Conservation (phyloP, 2,329 filamentous ascomycete species). For the Laburnicola sp. region DNA sequence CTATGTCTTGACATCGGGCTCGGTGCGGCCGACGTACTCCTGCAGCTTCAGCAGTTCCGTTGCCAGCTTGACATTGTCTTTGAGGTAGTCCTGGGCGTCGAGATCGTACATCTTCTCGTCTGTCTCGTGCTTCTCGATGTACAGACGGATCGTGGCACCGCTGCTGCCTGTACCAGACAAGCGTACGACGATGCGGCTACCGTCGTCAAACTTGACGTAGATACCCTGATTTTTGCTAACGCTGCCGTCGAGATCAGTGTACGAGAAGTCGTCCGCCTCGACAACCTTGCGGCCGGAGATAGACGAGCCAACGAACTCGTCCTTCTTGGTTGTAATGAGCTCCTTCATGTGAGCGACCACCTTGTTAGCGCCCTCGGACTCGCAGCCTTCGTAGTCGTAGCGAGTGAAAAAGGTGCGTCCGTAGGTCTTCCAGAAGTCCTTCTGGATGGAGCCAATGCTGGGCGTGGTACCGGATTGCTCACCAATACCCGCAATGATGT, state of each 20-base stretch:
- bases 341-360: conserved; percentile 79
- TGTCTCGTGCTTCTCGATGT: conserved; percentile 92
- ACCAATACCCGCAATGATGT: conserved; percentile 94
- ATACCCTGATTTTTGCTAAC: conserved; percentile 95
- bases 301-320: conserved; percentile 80
- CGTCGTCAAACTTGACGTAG: conserved; percentile 90
- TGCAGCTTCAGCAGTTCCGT: conserved; percentile 87
- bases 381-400: conserved; percentile 96
- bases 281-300: conserved; percentile 81
- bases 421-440: conserved; percentile 95
- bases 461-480: conserved; percentile 79
- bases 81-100: conserved; percentile 91
- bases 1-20: conserved; percentile 97
- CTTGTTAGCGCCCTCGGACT: conserved; percentile 87
- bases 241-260: conserved; percentile 97
- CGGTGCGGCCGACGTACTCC: conserved; percentile 86
- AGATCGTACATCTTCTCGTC: conserved; percentile 76
- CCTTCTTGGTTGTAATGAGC: conserved; percentile 69
- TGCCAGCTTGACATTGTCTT: conserved; percentile 84
- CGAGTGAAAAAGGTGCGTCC: conserved; percentile 98
- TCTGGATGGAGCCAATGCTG: conserved; percentile 93
- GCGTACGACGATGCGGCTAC: conserved; percentile 91
- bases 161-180: conserved; percentile 94
- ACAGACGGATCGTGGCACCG: conserved; percentile 93
- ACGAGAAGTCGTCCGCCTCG: conserved; percentile 94